Base-by-base conservation (phyloP, 2,329 filamentous ascomycete genomes). In the Fusarium beomiforme region DNA sequence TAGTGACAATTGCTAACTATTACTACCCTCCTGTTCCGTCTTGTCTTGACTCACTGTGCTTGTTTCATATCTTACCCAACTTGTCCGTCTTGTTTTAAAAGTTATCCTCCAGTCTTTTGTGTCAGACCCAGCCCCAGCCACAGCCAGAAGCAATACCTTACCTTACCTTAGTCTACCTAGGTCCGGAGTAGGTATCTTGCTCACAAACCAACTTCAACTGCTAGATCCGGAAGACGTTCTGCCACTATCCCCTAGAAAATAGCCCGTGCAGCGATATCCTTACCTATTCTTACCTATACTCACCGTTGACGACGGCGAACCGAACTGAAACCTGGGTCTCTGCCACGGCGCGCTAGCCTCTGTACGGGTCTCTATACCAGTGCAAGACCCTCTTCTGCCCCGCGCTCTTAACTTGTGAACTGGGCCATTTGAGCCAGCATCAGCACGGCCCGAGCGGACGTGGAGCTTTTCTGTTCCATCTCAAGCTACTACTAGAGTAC, bases 301-400 rank as follows among this genome's bases (percentile, higher is more conserved):
- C 72, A 75, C 74, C 72, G 74, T 73, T 72, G 61, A 61, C 63
- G 62, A 75, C 74, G 64, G 69, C 69, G 72, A 76, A 54, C 71
- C 70, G 72, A 75, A 76, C 74, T 76, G 74, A 76, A 76, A 76
- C 74, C 66, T 75, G 67, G 72, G 51, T 69, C 73, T 75, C 71
- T 69, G 46, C 66, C 59, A 73, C 70, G 44, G 68, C 61, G 59
- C 73, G 56, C 73, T 71, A 72, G 60, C 69, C 67, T 54, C 39
- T 56, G 53, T 34, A 47, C 29, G 29, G 53, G 17, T 47, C 53
- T 34, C 19, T 55, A 59, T 62, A 62, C 46, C 71, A 59, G 61
- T 56, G 49, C 63, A 43, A 44, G 53, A 33, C 53, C 53, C 53
- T 56, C 59, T 51, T 76, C 66, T 75, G 74, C 71, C 72, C 74